Evolutionary conservation across 768 basidiomycete genomes (phyloP).

Genomic region (Lactarius pseudohatsudake): DNA sequence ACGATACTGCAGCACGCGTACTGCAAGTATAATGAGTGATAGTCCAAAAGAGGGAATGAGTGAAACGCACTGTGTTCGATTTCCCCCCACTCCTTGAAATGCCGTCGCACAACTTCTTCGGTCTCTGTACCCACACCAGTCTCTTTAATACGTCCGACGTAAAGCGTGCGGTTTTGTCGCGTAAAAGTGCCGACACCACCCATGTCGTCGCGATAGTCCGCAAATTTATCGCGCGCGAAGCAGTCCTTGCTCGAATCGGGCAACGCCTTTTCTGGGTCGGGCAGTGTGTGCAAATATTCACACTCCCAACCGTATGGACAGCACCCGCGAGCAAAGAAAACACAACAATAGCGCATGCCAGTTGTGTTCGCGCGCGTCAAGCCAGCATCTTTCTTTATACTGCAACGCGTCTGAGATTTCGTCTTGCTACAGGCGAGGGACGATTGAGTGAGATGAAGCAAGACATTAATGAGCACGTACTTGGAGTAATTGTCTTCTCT

Average conservation of each 20-base stretch:
- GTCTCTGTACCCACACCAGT: slow-evolving; percentile 86
- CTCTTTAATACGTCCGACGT: slow-evolving; percentile 93
- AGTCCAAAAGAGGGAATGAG: slow-evolving; percentile 16
- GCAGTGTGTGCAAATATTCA: slow-evolving; percentile 90
- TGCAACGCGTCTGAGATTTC: slow-evolving; percentile 91
- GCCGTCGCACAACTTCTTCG: slow-evolving; percentile 84
- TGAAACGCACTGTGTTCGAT: slow-evolving; percentile 80
- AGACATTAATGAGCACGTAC: slow-evolving; percentile 45
- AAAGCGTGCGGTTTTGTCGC: slow-evolving; percentile 90
- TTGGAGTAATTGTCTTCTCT: slow-evolving; percentile 95
- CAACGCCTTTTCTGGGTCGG: slow-evolving; percentile 61
- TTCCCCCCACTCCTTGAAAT: slow-evolving; percentile 95
- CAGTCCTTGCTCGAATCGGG: slow-evolving; percentile 96
- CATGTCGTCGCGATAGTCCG: slow-evolving; percentile 99
- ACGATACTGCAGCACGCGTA: slow-evolving; percentile 89
- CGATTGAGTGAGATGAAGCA: slow-evolving; percentile 14
- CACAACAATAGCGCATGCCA: slow-evolving; percentile 88
- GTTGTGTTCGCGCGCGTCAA: slow-evolving; percentile 94
- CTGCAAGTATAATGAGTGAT: slow-evolving; percentile 43
- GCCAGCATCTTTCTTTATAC: slow-evolving; percentile 84
- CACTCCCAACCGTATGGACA: slow-evolving; percentile 99
- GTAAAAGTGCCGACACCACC: slow-evolving; percentile 98
- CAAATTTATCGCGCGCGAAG: slow-evolving; percentile 94
- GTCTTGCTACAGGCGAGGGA: slow-evolving; percentile 60
- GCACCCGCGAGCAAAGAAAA: slow-evolving; percentile 95